A percentile compares a stretch with the other conserved stretches of the same genome.
Conservation (phyloP, 2,329 filamentous ascomycete genomes). For the Botrytis hyacinthi region DNA sequence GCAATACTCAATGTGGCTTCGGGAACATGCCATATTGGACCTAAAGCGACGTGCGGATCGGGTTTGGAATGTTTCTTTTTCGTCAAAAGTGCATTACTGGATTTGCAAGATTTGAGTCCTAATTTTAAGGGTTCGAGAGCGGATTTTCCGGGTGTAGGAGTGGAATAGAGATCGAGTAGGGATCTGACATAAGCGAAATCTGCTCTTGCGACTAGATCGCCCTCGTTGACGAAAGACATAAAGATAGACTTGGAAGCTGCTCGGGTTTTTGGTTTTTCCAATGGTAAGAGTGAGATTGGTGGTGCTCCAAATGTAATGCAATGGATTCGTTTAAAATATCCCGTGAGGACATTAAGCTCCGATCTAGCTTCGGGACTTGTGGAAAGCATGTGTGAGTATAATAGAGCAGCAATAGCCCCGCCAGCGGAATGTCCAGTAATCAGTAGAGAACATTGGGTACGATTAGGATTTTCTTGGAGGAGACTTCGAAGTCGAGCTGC, state of each 20-base stretch:
- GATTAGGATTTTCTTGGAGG: slow-evolving; percentile 67
- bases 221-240: slow-evolving; percentile 79
- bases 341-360: slow-evolving; percentile 67
- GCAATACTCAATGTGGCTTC: slow-evolving; percentile 66
- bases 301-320: slow-evolving; percentile 86
- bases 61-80: slow-evolving; percentile 32
- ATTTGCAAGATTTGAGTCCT: slow-evolving; percentile 24
- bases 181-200: slow-evolving; percentile 74
- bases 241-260: slow-evolving; percentile 67
- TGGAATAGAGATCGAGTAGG: slow-evolving; percentile 67
- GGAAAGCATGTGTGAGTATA: slow-evolving; percentile 80
- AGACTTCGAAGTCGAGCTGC: slow-evolving; percentile 67
- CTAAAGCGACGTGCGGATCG: slow-evolving; percentile 29
- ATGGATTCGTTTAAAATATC: slow-evolving; percentile 74
- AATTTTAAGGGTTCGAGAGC: slow-evolving; percentile 24
- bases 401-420: slow-evolving; percentile 74
- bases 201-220: slow-evolving; percentile 75
- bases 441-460: slow-evolving; percentile 66
- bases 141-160: slow-evolving; percentile 43
- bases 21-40: slow-evolving; percentile 63
- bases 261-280: slow-evolving; percentile 55
- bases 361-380: slow-evolving; percentile 54
- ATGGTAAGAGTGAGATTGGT: slow-evolving; percentile 68
- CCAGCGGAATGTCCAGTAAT: slow-evolving; percentile 87
- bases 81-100: slow-evolving; percentile 28